Base-by-base conservation (phyloP, 2,329 filamentous ascomycete species). In the Byssoonygena ceratinophila region DNA sequence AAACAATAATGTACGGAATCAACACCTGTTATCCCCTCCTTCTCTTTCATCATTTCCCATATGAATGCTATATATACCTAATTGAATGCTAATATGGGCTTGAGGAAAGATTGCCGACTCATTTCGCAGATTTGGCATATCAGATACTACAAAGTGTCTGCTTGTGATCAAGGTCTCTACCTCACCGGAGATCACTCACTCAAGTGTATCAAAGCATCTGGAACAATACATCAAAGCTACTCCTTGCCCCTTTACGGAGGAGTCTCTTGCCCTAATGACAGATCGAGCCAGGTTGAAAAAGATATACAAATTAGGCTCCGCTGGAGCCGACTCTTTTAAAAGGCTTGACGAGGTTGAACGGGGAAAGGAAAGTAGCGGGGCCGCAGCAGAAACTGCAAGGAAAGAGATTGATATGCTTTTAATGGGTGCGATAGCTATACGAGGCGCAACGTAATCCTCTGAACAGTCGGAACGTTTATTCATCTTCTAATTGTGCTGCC, bases 61-160 rank as follows among this genome's bases (percentile, higher is more conserved):
- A 4, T 20, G 18, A 46, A 7, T 50, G 11, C 22, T 27, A 37
- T 9, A 20, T 29, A 34, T 34, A n/a, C n/a, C 22, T 41, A 23
- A 5, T 11, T 3, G 2, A 18, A 44, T n/a, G 40, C 40, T 45
- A 29, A 56, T 25, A 22, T 31, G 14, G 39, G 3, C 12, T 39
- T 20, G 23, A 22, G n/a, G 32, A 29, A 59, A 94, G 88, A 97
- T 98, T 63, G 80, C 88, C 48, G 90, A 96, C 60, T 84, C 89
- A 0, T 97, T 97, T 69, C 84, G 87, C 29, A 83, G 84, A 51
- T 95, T 92, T 63, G 92, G 92, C 45, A 82, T 97, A 54, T 74
- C 79, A 0, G 80, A 87, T 11, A 71, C 75, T 9, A 92, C 85
- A 1, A 82, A 76, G 41, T 70, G 83, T 59, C 69, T 98, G n/a